These are phyloP conservation scores for Coffea canephora DNA, from an alignment of 257 asterid species.

Conservation along the genomic window DNA sequence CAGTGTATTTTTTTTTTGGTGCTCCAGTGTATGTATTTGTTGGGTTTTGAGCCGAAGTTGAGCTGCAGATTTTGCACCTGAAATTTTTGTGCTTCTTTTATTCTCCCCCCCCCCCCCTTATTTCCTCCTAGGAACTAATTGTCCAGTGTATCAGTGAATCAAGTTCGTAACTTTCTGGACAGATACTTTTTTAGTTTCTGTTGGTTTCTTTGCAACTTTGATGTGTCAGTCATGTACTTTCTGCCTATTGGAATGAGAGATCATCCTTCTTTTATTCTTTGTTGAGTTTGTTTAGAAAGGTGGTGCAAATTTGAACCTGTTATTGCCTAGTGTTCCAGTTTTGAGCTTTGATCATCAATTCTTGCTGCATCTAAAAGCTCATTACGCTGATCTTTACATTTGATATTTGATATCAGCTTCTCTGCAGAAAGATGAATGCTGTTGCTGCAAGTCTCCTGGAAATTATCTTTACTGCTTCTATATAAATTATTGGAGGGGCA, in stretches of 20 bases:
- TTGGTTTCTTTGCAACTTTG: neutral
- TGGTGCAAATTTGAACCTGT: neutral
- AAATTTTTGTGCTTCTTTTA: neutral
- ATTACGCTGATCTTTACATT: neutral
- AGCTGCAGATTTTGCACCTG: constrained; percentile 8
- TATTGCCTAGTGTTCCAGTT: neutral
- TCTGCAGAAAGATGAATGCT: neutral
- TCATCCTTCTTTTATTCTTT: constrained; percentile 10
- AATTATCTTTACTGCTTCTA: neutral
- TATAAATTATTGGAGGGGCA: neutral
- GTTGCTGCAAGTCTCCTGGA: neutral
- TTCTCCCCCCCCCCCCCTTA: neutral
- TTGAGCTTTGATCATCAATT: neutral
- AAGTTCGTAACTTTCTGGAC: neutral
- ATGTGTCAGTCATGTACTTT: constrained; percentile 13
- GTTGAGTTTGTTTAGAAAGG: neutral
- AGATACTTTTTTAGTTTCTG: constrained; percentile 4
- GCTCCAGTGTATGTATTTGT: constrained; percentile 11
- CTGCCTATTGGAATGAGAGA: constrained; percentile 4
- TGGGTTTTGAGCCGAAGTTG: constrained; percentile 2
- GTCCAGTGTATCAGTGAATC: neutral
- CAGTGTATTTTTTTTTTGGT: constrained; percentile 36
- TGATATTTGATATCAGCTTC: neutral
- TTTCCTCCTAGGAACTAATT: constrained; percentile 16
- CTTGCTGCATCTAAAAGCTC: neutral